phyloP scores from a whole-genome alignment of 2,329 filamentous ascomycete genomes.

The Arthrocladium fulminans region DNA sequence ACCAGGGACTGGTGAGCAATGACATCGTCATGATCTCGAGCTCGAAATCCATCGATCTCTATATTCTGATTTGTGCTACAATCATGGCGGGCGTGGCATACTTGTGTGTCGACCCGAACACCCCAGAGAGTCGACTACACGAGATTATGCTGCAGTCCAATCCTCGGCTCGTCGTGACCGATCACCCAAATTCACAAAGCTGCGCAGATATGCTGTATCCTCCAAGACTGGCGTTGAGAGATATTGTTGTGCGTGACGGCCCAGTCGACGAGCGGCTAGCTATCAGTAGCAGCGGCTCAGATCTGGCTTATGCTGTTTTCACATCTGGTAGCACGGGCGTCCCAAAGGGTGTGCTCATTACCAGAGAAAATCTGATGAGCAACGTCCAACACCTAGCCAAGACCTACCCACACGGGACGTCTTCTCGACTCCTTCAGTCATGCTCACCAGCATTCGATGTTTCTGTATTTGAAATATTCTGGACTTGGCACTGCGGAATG shows the following conservation, averaged over 20 bases:
- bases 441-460: slow-evolving; percentile 81
- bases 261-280: background rate
- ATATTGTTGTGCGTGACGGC: background rate
- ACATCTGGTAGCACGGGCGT: slow-evolving; percentile 74
- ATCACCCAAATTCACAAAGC: background rate
- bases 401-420: slow-evolving; percentile 51
- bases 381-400: slow-evolving; percentile 60
- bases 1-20: slow-evolving; percentile 39
- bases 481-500: slow-evolving; percentile 69
- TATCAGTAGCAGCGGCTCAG: slow-evolving; percentile 13
- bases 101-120: slow-evolving; percentile 67
- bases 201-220: background rate
- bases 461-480: slow-evolving; percentile 86
- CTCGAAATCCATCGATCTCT: slow-evolving; percentile 66
- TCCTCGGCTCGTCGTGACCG: slow-evolving; percentile 11
- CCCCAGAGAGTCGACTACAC: slow-evolving; percentile 52
- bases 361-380: slow-evolving; percentile 64
- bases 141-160: slow-evolving; percentile 55
- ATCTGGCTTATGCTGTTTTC: slow-evolving; percentile 68
- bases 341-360: slow-evolving; percentile 73
- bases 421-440: slow-evolving; percentile 63
- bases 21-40: slow-evolving; percentile 64
- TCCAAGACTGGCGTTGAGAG: background rate
- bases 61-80: slow-evolving; percentile 63
- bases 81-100: slow-evolving; percentile 70